These are phyloP conservation scores for Coniophora puteana DNA, from an alignment of 1,284 basidiomycete species.

Conservation along the genomic window DNA sequence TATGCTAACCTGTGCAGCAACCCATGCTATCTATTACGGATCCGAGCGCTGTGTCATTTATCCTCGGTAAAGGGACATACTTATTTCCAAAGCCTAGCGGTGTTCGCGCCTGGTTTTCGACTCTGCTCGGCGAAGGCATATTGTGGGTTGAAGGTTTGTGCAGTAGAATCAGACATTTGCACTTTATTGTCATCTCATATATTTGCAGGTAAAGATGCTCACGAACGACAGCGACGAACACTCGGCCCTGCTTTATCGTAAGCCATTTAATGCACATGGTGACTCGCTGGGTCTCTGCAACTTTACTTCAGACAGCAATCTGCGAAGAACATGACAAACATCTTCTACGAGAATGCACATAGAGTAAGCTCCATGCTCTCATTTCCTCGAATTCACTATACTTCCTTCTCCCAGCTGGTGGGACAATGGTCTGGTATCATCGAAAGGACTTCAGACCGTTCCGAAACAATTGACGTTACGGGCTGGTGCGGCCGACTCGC, in stretches of 20 bases:
- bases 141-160: slow-evolving; percentile 54
- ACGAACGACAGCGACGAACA: slow-evolving; percentile 47
- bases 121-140: slow-evolving; percentile 56
- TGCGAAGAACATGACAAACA: slow-evolving; percentile 41
- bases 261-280: slow-evolving; percentile 1
- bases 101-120: slow-evolving; percentile 56
- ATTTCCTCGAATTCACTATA: background rate
- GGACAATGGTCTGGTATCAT: slow-evolving; percentile 42
- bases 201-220: slow-evolving; percentile 43
- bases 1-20: slow-evolving; percentile 32
- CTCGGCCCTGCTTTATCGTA: slow-evolving; percentile 55
- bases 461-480: slow-evolving; percentile 50
- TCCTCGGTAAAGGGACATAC: slow-evolving; percentile 48
- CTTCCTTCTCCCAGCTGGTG: slow-evolving; percentile 28
- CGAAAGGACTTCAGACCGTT: slow-evolving; percentile 30
- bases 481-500: slow-evolving; percentile 57
- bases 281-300: slow-evolving; percentile 1
- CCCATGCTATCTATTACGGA: slow-evolving; percentile 54
- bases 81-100: slow-evolving; percentile 56
- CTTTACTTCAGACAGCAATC: slow-evolving; percentile 41
- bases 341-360: slow-evolving; percentile 48
- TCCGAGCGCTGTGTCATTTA: slow-evolving; percentile 45
- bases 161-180: background rate
- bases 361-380: slow-evolving; percentile 26
- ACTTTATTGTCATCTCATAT: slow-evolving; percentile 2